These are phyloP conservation scores for Oryza coarctata DNA, from an alignment of 176 grass and related monocot genomes.

Conservation along the genomic window DNA sequence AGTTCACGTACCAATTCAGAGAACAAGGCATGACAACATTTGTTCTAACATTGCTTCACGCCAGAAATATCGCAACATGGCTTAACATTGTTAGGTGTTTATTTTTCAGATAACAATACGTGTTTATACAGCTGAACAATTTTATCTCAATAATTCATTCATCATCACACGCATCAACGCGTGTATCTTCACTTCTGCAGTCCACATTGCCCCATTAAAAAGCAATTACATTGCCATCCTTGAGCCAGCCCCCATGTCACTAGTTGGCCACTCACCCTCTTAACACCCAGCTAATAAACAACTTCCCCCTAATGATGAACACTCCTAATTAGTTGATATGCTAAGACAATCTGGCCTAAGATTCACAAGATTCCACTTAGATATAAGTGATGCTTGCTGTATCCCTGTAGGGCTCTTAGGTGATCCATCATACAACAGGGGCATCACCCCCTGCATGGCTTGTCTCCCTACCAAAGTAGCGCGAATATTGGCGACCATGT, in stretches of 20 bases:
- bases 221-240: not conserved
- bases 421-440: slow-evolving; percentile 36
- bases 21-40: not conserved
- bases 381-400: slow-evolving; percentile 24
- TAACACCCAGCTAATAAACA: slow-evolving; percentile 16
- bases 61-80: not conserved
- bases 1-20: not conserved
- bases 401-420: slow-evolving; percentile 46
- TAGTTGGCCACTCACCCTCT: slow-evolving; percentile 26
- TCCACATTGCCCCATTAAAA: not conserved
- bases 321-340: not conserved
- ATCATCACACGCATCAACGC: not conserved
- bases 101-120: not conserved
- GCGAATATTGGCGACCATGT: slow-evolving; percentile 60
- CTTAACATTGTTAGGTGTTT: not conserved
- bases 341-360: slow-evolving; percentile 41
- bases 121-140: not conserved
- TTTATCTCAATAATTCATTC: too few species aligned
- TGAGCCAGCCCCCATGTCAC: slow-evolving; percentile 32
- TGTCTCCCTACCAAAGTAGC: slow-evolving; percentile 65
- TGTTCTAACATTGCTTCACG: too few species aligned
- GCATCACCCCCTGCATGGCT: slow-evolving; percentile 36
- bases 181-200: not conserved
- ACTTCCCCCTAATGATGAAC: slow-evolving; percentile 19
- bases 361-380: slow-evolving; percentile 51